Conservation (phyloP, 192 early-diverging fungal species). For the Umbelopsis vinacea region DNA sequence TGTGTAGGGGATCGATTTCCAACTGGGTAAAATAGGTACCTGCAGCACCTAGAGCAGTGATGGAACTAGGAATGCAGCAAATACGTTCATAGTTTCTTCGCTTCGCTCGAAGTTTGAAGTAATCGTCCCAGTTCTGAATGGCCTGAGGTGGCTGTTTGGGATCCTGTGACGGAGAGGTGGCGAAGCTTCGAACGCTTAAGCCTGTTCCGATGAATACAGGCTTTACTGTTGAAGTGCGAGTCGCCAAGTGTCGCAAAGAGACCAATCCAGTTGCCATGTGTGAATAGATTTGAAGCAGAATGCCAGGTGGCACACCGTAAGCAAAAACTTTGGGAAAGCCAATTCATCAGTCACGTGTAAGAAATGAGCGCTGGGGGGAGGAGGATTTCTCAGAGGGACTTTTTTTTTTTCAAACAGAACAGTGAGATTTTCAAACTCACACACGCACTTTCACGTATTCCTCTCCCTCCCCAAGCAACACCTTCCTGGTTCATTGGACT, state of each 20-base stretch:
- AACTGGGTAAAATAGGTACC: constrained; percentile 58
- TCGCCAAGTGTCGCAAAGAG: constrained; percentile 10
- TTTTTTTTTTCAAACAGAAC: background rate
- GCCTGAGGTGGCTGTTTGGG: background rate
- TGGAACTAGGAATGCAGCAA: constrained; percentile 59
- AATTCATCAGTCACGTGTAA: too few relatives aligned
- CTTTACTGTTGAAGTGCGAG: background rate
- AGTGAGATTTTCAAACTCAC: background rate
- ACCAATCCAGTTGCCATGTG: constrained; percentile 16
- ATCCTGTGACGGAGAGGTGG: background rate
- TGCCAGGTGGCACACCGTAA: too few relatives aligned
- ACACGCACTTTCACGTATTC: background rate
- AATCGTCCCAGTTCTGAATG: constrained; percentile 64
- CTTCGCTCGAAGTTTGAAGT: constrained; percentile 65
- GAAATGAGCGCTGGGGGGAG: background rate
- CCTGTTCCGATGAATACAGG: background rate
- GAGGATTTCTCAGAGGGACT: too few relatives aligned
- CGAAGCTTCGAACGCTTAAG: background rate
- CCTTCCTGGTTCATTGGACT: background rate
- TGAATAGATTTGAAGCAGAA: background rate
- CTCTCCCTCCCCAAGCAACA: background rate
- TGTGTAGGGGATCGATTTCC: constrained; percentile 65
- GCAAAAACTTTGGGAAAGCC: too few relatives aligned
- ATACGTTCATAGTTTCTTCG: constrained; percentile 67
- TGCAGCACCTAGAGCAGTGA: constrained; percentile 46